phyloP scores from a whole-genome alignment of 345 rosid species.

The Abelmoschus esculentus region DNA sequence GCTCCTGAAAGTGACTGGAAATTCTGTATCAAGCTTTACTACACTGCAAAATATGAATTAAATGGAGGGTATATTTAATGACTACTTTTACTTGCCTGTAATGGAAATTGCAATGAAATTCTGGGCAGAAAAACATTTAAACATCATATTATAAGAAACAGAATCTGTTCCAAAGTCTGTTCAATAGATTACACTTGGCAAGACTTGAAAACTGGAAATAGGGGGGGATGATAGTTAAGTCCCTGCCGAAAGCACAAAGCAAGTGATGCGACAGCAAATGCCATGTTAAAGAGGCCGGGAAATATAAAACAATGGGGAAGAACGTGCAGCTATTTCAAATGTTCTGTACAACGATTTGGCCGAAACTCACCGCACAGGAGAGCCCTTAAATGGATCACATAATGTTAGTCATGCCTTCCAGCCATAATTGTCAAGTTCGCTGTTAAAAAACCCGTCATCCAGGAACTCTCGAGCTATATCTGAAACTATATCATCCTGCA shows the following conservation, averaged over 20 bases:
- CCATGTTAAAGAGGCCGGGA: slow-evolving; percentile 21
- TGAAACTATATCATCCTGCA: slow-evolving; percentile 47
- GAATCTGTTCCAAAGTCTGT: slow-evolving; percentile 23
- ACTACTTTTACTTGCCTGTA: too few relatives aligned
- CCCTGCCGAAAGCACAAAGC: slow-evolving; percentile 24
- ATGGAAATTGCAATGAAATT: neutral
- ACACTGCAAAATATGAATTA: too few relatives aligned
- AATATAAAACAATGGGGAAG: neutral
- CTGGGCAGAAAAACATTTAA: neutral
- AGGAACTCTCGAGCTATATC: slow-evolving; percentile 61
- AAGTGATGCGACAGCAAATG: slow-evolving; percentile 31
- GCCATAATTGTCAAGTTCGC: slow-evolving; percentile 55
- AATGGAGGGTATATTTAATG: too few relatives aligned
- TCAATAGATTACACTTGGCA: slow-evolving; percentile 53
- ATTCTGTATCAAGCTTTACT: neutral
- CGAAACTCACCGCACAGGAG: slow-evolving; percentile 13
- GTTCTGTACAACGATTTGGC: slow-evolving; percentile 34
- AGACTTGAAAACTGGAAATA: slow-evolving; percentile 18
- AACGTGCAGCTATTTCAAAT: slow-evolving; percentile 26
- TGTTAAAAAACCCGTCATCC: slow-evolving; percentile 58
- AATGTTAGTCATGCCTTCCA: slow-evolving; percentile 57
- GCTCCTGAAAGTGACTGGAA: neutral
- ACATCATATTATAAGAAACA: slow-evolving; percentile 19
- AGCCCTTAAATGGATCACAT: slow-evolving; percentile 16
- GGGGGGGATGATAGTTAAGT: slow-evolving; percentile 10